phyloP scores from a whole-genome alignment of 768 basidiomycete genomes.

The Pilatotrama ljubarskyi region DNA sequence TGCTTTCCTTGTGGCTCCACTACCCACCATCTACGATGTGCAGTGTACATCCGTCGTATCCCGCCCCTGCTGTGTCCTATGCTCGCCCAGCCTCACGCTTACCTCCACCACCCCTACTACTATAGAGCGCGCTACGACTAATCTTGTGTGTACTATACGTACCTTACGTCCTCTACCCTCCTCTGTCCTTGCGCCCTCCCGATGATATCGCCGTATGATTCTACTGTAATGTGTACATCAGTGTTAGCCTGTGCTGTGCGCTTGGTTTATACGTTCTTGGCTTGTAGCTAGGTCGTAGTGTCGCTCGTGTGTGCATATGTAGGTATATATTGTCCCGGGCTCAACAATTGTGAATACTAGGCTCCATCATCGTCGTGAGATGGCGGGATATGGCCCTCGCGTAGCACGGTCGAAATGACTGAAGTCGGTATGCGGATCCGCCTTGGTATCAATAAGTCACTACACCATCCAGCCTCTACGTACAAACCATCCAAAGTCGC shows the following conservation, averaged over 20 bases:
- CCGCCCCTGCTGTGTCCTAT: no score
- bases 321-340: no score
- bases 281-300: no score
- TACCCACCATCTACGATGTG: neutral
- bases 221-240: neutral
- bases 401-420: neutral
- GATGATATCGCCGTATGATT: neutral
- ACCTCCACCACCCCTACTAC: neutral
- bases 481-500: neutral
- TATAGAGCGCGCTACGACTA: no score
- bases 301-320: neutral
- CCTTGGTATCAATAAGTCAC: conserved; percentile 8
- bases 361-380: neutral
- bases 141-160: conserved; percentile 1
- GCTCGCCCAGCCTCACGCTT: no score
- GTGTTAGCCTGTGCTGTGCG: neutral
- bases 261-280: no score
- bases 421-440: neutral
- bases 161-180: neutral
- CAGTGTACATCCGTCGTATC: no score
- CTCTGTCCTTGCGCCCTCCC: neutral
- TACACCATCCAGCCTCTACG: neutral
- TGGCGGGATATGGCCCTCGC: neutral
- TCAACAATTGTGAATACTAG: no score
- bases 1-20: no score